A percentile compares a stretch with the other conserved stretches of the same genome.
phyloP scores from a whole-genome alignment of 176 grass and related monocot species.

The Lolium rigidum region DNA sequence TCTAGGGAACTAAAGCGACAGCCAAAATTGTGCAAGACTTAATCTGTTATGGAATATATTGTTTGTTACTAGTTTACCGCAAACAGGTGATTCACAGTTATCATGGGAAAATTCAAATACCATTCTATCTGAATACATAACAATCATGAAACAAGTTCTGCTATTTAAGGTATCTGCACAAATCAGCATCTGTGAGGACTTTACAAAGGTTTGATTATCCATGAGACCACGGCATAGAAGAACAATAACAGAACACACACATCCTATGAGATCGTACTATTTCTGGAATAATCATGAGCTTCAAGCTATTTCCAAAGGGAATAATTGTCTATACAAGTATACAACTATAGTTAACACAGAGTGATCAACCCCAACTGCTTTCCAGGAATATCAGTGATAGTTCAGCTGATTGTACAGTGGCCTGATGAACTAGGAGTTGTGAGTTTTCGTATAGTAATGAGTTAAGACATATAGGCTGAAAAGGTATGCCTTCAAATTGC shows the following conservation, averaged over 20 bases:
- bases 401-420: background rate
- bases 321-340: background rate
- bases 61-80: background rate
- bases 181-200: background rate
- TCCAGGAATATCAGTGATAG: slow-evolving; percentile 20
- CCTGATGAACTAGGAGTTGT: background rate
- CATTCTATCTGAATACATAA: background rate
- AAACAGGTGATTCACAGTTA: slow-evolving; percentile 6
- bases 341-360: background rate
- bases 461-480: background rate
- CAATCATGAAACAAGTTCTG: background rate
- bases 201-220: slow-evolving; percentile 10
- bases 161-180: background rate
- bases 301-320: slow-evolving; percentile 30
- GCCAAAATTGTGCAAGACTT: background rate
- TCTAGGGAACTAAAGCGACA: slow-evolving; percentile 1
- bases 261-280: background rate
- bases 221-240: background rate
- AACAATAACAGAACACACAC: slow-evolving; percentile 10
- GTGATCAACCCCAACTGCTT: background rate
- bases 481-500: slow-evolving; percentile 9
- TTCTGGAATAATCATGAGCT: slow-evolving; percentile 26
- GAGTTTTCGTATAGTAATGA: background rate
- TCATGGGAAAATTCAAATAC: background rate
- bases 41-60: slow-evolving; percentile 25